Base-by-base conservation (phyloP, 179 eudicot genomes). In the Spinacia oleracea region DNA sequence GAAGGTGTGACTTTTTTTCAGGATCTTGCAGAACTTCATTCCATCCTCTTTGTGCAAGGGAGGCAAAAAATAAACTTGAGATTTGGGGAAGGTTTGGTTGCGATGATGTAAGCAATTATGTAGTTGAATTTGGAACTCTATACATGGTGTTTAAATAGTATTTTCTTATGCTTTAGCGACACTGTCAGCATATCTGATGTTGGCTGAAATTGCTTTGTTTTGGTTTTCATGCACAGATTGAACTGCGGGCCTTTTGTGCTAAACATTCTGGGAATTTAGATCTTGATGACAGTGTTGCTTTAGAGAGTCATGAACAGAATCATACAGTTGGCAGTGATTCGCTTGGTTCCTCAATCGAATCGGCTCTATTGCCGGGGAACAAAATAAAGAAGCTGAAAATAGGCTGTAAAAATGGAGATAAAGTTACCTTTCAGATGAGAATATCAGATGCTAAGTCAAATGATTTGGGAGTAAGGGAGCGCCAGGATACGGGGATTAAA, bases 31-130 rank as follows among this genome's bases (percentile, higher is more conserved):
- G 99, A 88, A 86, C 91, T 83, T 88, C 99, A 7, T 91, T 96
- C 79, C 99, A 96, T 81, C 99, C 99, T 75, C 87, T 89, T 78
- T 96, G 99, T 84, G 99, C 97, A 21, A 90, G 99, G 88, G 98
- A 93, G 84, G 98, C 98, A 74, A 88, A 85, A 79, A 86, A 92
- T 78, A 89, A 89, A 83, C 97, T 96, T 85, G 99, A 96, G 89
- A 87, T 93, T 20, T 96, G 99, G 99, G 98, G 98, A 23, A 92
- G 89, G 80, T 86, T 90, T 74, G 98, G 98, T 65, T 90, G 90
- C 85, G 97, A 96, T 89, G 98, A 96, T 83, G 99, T 96, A 86
- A 87, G 97, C 72, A 66, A 51, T 45, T 29, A 78, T 79, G 16
- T 9, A 66, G 42, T 53, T 53, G 23, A 48, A 55, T 62, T 40